A percentile compares a stretch with the other conserved stretches of the same genome.
phyloP scores from a whole-genome alignment of 495 filamentous ascomycete species.

The Talaromyces ruber region DNA sequence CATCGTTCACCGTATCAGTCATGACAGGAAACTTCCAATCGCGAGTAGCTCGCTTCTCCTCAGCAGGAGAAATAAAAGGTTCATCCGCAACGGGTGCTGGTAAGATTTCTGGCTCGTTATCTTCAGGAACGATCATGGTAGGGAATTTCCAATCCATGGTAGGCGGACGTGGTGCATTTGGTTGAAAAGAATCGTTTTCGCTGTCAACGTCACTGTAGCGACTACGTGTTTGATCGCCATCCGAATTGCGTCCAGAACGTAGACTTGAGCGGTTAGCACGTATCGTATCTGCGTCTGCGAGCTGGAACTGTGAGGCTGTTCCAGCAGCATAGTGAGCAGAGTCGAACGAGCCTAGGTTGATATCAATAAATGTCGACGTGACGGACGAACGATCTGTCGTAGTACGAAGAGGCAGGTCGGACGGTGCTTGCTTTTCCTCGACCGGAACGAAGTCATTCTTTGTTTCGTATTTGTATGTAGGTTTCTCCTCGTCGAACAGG shows the following conservation, averaged over 20 bases:
- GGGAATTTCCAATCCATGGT: conserved; percentile 46
- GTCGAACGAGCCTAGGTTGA: conserved; percentile 40
- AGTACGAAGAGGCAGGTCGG: conserved; percentile 41
- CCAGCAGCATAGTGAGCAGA: conserved; percentile 40
- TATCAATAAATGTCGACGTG: conserved; percentile 39
- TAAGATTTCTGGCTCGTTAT: conserved; percentile 11
- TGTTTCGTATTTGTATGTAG: conserved; percentile 38
- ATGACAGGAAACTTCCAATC: conserved; percentile 42
- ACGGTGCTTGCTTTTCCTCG: conserved; percentile 23
- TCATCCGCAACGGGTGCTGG: conserved; percentile 8
- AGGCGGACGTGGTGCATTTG: conserved; percentile 33
- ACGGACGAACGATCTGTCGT: conserved; percentile 40
- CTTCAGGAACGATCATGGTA: conserved; percentile 20
- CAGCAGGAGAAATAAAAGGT: conserved; percentile 11
- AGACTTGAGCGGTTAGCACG: conserved; percentile 38
- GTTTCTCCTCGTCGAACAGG: conserved; percentile 38
- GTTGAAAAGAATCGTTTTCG: conserved; percentile 23
- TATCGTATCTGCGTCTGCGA: conserved; percentile 42
- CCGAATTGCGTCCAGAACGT: conserved; percentile 26
- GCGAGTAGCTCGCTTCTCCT: conserved; percentile 30
- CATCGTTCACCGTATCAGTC: conserved; percentile 13
- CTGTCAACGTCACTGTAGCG: conserved; percentile 20
- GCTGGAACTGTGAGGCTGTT: conserved; percentile 34
- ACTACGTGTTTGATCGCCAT: conserved; percentile 22
- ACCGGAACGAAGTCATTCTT: conserved; percentile 40